phyloP scores from a whole-genome alignment of 306 rosid genomes.

The Astragalus membranaceus region DNA sequence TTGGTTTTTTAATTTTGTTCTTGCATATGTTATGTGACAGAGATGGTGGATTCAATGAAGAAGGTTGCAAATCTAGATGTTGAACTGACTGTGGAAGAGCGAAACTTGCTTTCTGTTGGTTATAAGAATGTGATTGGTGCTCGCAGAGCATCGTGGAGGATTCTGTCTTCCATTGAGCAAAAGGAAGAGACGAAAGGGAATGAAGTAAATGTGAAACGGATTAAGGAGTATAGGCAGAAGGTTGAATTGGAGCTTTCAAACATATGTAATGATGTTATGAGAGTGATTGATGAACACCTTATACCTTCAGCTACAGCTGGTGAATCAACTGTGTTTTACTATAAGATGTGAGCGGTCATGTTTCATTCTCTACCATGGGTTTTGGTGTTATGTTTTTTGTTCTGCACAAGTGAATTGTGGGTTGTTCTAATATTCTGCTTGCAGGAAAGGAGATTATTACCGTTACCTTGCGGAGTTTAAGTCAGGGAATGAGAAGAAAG shows the following conservation, averaged over 20 bases:
- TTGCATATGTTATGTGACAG: slow-evolving; percentile 32
- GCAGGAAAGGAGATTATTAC: slow-evolving; percentile 90
- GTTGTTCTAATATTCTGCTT: slow-evolving; percentile 17
- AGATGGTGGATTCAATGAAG: slow-evolving; percentile 93
- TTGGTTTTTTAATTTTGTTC: neutral
- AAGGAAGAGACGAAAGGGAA: slow-evolving; percentile 77
- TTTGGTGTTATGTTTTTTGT: neutral
- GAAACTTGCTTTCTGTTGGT: slow-evolving; percentile 80
- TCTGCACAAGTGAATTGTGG: neutral
- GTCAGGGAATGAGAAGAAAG: slow-evolving; percentile 61
- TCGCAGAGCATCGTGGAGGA: slow-evolving; percentile 86
- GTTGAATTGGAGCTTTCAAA: slow-evolving; percentile 65
- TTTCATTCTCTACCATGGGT: neutral
- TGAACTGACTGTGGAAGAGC: slow-evolving; percentile 76
- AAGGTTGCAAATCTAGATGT: slow-evolving; percentile 74
- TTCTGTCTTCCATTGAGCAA: slow-evolving; percentile 74
- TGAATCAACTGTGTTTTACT: slow-evolving; percentile 78
- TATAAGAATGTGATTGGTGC: slow-evolving; percentile 87
- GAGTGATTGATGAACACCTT: slow-evolving; percentile 75
- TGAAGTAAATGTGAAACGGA: slow-evolving; percentile 49
- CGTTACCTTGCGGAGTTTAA: slow-evolving; percentile 86
- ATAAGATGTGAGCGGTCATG: slow-evolving; percentile 58
- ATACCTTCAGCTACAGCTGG: slow-evolving; percentile 77
- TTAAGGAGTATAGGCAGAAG: slow-evolving; percentile 72
- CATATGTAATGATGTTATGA: slow-evolving; percentile 74